Evolutionary conservation across 2,329 filamentous ascomycete species (phyloP).

Genomic region (Claviceps pazoutovae): DNA sequence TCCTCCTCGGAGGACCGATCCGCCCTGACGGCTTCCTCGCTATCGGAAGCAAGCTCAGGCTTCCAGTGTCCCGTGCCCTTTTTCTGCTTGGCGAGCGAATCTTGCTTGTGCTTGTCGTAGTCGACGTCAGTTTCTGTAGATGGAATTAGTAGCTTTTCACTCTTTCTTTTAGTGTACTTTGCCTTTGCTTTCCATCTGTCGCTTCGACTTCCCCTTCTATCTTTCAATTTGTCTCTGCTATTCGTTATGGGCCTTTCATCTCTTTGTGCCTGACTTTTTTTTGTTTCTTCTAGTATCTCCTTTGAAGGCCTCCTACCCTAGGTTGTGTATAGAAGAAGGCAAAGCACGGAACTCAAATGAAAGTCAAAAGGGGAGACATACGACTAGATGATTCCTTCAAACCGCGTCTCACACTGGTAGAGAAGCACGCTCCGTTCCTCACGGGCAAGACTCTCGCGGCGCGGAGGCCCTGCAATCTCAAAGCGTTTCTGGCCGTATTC

Average conservation of each 20-base stretch:
- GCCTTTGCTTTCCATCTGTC: no score
- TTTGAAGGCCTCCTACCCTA: not conserved
- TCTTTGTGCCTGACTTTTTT: not conserved
- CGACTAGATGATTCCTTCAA: constrained; percentile 25
- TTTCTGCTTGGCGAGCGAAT: constrained; percentile 52
- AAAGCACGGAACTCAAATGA: not conserved
- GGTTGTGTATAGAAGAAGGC: not conserved
- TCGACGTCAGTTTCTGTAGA: constrained; percentile 23
- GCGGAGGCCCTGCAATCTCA: constrained; percentile 12
- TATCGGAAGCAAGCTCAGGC: constrained; percentile 61
- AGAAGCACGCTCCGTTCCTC: constrained; percentile 14
- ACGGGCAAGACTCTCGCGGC: constrained; percentile 4
- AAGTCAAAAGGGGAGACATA: constrained; percentile 8
- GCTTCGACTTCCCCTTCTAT: no score
- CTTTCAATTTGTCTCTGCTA: no score
- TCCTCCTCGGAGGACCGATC: constrained; percentile 34
- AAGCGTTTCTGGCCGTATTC: not conserved
- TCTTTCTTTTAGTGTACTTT: no score
- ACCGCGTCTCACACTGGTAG: constrained; percentile 15
- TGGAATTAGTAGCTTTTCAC: not conserved
- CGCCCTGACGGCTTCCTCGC: constrained; percentile 63
- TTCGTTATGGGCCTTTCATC: no score
- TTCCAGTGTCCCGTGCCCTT: constrained; percentile 62
- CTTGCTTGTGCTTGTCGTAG: constrained; percentile 45
- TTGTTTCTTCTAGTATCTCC: not conserved